Percentiles rank a stretch among this genome's conserved stretches.
Evolutionary conservation across 2,329 filamentous ascomycete genomes (phyloP).

Genomic region (Cladosporium cucumerinum): DNA sequence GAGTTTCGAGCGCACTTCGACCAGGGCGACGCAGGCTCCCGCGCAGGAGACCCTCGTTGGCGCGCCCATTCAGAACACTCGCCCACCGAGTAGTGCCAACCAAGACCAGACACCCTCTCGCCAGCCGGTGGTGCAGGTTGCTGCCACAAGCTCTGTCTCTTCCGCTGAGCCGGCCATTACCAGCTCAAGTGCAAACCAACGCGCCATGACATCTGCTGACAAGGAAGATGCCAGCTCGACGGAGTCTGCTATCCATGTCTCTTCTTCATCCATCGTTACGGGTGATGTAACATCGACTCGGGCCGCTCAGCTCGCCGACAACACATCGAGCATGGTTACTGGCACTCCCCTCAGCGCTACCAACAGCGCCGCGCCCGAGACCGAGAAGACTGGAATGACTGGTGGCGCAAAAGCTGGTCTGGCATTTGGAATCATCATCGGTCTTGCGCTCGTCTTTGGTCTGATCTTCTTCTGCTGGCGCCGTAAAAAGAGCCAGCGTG

Average conservation of each 20-base stretch:
- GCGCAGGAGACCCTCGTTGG: slow-evolving; percentile 17
- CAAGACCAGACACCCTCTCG: slow-evolving; percentile 16
- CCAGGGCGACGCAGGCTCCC: slow-evolving; percentile 17
- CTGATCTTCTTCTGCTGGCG: slow-evolving; percentile 69
- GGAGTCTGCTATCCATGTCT: background rate
- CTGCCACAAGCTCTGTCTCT: slow-evolving; percentile 6
- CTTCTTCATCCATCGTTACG: slow-evolving; percentile 22
- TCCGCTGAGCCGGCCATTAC: slow-evolving; percentile 12
- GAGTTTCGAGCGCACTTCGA: slow-evolving; percentile 20
- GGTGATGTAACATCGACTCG: slow-evolving; percentile 12
- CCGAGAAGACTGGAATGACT: slow-evolving; percentile 39
- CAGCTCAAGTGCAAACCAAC: slow-evolving; percentile 12
- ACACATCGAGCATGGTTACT: slow-evolving; percentile 7
- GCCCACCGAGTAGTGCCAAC: slow-evolving; percentile 8
- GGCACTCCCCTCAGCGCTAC: slow-evolving; percentile 18
- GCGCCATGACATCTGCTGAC: slow-evolving; percentile 2
- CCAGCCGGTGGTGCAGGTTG: slow-evolving; percentile 17
- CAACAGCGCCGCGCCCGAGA: background rate
- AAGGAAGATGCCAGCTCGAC: background rate
- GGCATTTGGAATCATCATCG: slow-evolving; percentile 74
- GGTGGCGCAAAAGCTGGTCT: slow-evolving; percentile 70
- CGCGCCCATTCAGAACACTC: slow-evolving; percentile 16
- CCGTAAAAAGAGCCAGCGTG: slow-evolving; percentile 63
- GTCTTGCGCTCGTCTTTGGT: slow-evolving; percentile 63
- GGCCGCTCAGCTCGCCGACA: slow-evolving; percentile 1